Evolutionary conservation across 257 asterid species (phyloP).

Genomic region (Phtheirospermum japonicum): DNA sequence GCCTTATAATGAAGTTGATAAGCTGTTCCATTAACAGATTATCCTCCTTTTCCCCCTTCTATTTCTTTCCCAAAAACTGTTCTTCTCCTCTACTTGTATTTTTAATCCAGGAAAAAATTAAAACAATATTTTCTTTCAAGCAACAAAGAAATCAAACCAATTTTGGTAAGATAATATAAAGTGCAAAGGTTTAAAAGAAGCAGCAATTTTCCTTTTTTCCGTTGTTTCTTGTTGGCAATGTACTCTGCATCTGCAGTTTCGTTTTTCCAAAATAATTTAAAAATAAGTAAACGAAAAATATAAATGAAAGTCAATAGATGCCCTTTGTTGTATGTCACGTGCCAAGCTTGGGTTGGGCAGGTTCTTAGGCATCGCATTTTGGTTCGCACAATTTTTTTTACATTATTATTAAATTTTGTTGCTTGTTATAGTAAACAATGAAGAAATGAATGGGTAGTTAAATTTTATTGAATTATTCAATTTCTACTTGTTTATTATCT

Average conservation of each 20-base stretch:
- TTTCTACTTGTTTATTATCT: too few relatives aligned
- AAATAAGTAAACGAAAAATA: neutral
- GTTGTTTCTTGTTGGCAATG: constrained; percentile 8
- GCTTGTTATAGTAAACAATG: neutral
- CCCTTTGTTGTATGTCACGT: constrained; percentile 15
- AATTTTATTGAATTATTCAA: too few relatives aligned
- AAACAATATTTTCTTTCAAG: too few relatives aligned
- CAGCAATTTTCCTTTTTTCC: neutral
- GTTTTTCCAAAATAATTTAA: neutral
- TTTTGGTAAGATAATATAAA: neutral
- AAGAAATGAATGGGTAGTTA: too few relatives aligned
- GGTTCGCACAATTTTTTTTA: neutral
- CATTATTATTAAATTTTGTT: too few relatives aligned
- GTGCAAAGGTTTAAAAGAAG: constrained; percentile 8
- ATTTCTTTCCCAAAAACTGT: constrained; percentile 13
- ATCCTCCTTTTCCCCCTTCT: constrained; percentile 35
- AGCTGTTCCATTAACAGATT: constrained; percentile 87
- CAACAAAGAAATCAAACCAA: neutral
- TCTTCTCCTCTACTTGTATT: constrained; percentile 1
- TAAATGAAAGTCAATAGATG: neutral
- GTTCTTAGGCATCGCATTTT: constrained; percentile 17
- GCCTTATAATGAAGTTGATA: constrained; percentile 90
- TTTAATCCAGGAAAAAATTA: neutral
- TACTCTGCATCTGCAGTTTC: neutral
- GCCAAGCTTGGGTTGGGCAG: neutral